Base-by-base conservation (phyloP, 1,284 basidiomycete genomes). In the Rhizoctonia solani region DNA sequence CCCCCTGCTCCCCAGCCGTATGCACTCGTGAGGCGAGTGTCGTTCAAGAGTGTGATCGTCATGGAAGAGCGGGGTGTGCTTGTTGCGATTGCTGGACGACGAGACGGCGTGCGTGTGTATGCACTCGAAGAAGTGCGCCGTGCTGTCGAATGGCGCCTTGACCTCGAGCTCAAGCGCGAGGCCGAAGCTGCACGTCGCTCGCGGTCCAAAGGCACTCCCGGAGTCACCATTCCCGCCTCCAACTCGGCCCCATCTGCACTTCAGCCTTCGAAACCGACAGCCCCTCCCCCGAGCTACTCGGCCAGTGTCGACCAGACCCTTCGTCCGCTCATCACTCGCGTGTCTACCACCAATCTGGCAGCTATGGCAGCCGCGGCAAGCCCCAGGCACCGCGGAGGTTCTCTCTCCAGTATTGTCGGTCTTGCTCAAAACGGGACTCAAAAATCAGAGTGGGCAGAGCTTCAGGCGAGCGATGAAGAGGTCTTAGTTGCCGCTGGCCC, bases 61-160 rank as follows among this genome's bases (percentile, higher is more conserved):
- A 92, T 92, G 90, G 90, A 92, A 72, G 89, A 92, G 72, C 85
- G 90, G 34, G 90, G 89, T 8, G 90, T 92, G 1, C 78, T 92
- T 21, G 90, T 92, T 13, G 90, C 90, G 16, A 91, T 92, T 70
- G 90, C 90, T 13, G 90, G 90, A 14, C 79, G 90, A 69, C 79
- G 90, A 72, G 89, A 92, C 71, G 90, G 90, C 1, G 90, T 92
- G 42, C 82, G 90, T 44, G 90, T 92, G 25, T 92, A 92, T 75
- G 90, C 90, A 13, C 78, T 92, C 19, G 90, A 92, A 69, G 90
- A 92, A 73, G 83, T 92, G 21, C 88, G 86, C 75, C 88, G 87
- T 73, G 88, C 87, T 4, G 86, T 92, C 11, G 90, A 92, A 76
- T 92, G 89, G 90, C 82, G 90, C 14, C 84, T 92, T 70, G 90